Conservation (phyloP, 169 alveolate species). For the Cryptosporidium tyzzeri region DNA sequence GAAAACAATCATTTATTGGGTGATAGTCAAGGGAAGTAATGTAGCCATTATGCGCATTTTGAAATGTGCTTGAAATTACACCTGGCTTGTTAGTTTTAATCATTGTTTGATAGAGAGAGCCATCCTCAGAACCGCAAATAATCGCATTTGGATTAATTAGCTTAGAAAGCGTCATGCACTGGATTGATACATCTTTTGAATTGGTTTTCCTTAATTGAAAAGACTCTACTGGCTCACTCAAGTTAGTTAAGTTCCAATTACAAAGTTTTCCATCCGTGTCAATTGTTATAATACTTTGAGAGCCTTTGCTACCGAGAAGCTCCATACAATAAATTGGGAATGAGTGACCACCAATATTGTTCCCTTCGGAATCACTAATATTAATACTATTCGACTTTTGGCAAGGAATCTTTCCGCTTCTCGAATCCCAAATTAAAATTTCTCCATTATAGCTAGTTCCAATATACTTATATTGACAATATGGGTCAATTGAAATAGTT, state of each 20-base stretch:
- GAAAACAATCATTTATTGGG: slow-evolving; percentile 69
- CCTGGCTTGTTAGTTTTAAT: slow-evolving; percentile 73
- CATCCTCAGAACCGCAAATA: slow-evolving; percentile 72
- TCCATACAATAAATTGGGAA: slow-evolving; percentile 75
- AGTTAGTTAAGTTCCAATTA: slow-evolving; percentile 67
- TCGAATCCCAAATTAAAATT: slow-evolving; percentile 66
- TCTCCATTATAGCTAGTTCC: slow-evolving; percentile 72
- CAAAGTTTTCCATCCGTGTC: slow-evolving; percentile 72
- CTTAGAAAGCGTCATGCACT: slow-evolving; percentile 62
- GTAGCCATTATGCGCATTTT: slow-evolving; percentile 63
- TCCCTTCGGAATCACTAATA: slow-evolving; percentile 45
- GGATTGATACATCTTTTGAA: slow-evolving; percentile 59
- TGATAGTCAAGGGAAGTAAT: slow-evolving; percentile 66
- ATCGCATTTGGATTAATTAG: slow-evolving; percentile 68
- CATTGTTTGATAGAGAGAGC: slow-evolving; percentile 59
- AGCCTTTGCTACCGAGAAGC: slow-evolving; percentile 62
- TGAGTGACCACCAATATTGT: slow-evolving; percentile 28
- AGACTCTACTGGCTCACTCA: slow-evolving; percentile 64
- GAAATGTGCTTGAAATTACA: slow-evolving; percentile 34
- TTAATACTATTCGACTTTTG: slow-evolving; percentile 53
- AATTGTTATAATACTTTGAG: slow-evolving; percentile 60
- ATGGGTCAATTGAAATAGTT: slow-evolving; percentile 45
- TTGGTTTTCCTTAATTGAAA: slow-evolving; percentile 61
- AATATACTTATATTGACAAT: slow-evolving; percentile 41
- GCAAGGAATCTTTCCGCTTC: slow-evolving; percentile 54